A percentile compares a stretch with the other conserved stretches of the same genome.
phyloP scores from a whole-genome alignment of 2,329 filamentous ascomycete genomes.

The Botrytis pseudocinerea region DNA sequence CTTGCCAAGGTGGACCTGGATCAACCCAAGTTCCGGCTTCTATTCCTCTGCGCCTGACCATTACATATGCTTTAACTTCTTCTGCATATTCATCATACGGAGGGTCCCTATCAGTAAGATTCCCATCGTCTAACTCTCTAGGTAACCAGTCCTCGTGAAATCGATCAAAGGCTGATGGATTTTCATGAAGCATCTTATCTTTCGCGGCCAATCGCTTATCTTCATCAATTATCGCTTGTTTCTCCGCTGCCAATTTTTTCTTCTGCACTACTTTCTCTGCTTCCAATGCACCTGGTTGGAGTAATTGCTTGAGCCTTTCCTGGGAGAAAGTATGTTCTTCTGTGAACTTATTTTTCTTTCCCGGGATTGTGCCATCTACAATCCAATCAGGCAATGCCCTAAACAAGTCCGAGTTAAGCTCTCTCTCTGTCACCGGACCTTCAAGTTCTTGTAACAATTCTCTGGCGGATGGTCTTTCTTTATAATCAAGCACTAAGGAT shows the following conservation, averaged over 20 bases:
- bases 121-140: neutral
- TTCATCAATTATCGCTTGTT: too few relatives aligned
- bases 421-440: neutral
- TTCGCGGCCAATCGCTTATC: neutral
- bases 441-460: neutral
- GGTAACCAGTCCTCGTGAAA: neutral
- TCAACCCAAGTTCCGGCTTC: neutral
- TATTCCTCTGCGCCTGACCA: neutral
- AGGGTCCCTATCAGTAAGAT: rapidly evolving
- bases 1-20: neutral
- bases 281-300: neutral
- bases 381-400: conserved; percentile 9
- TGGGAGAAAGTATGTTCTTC: neutral
- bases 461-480: conserved; percentile 1
- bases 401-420: neutral
- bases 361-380: neutral
- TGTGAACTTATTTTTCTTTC: neutral
- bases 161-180: too few relatives aligned
- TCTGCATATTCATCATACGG: rapidly evolving
- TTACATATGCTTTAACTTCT: neutral
- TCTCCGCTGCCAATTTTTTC: neutral
- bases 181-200: too few relatives aligned
- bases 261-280: neutral
- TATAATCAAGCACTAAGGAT: neutral
- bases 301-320: neutral